Evolutionary conservation across 768 basidiomycete genomes (phyloP).

Genomic region (Leccinum subtestaceum): DNA sequence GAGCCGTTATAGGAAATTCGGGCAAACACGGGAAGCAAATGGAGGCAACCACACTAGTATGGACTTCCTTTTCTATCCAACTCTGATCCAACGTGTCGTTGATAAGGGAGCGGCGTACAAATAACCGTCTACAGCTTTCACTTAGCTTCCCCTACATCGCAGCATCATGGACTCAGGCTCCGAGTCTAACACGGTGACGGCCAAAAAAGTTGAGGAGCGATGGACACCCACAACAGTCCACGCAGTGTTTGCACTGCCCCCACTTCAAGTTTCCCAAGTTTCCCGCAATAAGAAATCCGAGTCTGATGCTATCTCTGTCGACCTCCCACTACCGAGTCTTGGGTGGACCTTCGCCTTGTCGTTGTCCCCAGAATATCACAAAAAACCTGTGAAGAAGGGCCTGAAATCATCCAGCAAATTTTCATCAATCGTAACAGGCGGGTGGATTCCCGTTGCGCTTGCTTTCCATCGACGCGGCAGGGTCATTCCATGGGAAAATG

Average conservation of each 20-base stretch:
- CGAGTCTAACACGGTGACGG: background rate
- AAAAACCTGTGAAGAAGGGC: background rate
- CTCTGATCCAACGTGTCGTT: background rate
- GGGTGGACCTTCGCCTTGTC: conserved; percentile 20
- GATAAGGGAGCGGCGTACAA: background rate
- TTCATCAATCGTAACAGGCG: too few relatives aligned
- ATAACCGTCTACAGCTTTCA: background rate
- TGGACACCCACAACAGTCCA: conserved; percentile 17
- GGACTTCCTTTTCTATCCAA: background rate
- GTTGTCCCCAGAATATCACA: conserved; percentile 2
- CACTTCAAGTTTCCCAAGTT: background rate
- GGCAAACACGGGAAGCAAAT: too few relatives aligned
- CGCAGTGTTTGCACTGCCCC: background rate
- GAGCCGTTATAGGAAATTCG: too few relatives aligned
- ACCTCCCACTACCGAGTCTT: conserved; percentile 7
- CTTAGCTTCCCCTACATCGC: background rate
- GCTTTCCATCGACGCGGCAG: conserved; percentile 10
- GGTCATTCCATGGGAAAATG: conserved; percentile 8
- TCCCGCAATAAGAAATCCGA: too few relatives aligned
- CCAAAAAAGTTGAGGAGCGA: conserved; percentile 10
- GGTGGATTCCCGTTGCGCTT: conserved; percentile 8
- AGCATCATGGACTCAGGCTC: background rate
- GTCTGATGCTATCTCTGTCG: background rate
- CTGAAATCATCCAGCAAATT: too few relatives aligned
- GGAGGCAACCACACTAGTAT: background rate